Base-by-base conservation (phyloP, 352 stramenopile genomes). In the Globisporangium paddicum region DNA sequence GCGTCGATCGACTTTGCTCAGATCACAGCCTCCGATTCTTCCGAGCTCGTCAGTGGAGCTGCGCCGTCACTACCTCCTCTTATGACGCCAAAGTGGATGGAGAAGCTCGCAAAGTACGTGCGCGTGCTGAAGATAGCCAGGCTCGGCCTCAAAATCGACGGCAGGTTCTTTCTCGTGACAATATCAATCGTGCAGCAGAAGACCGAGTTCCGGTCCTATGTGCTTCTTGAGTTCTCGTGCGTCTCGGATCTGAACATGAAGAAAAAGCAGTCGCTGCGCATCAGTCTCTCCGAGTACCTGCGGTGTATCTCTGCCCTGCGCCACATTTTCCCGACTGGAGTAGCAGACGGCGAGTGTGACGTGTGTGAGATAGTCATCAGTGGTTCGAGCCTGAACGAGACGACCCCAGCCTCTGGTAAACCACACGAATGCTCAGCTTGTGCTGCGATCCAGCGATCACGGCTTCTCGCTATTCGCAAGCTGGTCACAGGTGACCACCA, bases 151-250 rank as follows among this genome's bases (percentile, higher is more conserved):
- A 77, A 75, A 53, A 56, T 83, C 25, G 64, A 60, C 26, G 28
- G 66, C 13, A 19, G 63, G 11, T 85, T 77, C 28, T 71, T 64
- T 46, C 70, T 89, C 13, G 57, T 75, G 10, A 63, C 66, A 0
- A n/a, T 77, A 3, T 75, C 66, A 5, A 26, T 84, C 26, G 79
- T 89, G 11, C 79, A 89, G 55, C 71, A 83, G 28, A 89, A 86
- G 54, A 79, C 69, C 1, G 72, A 86, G 48, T 89, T 80, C 52
- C 72, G 76, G 5, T 60, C 73, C 2, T 68, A 80, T 10, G 66
- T 89, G 46, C 48, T 83, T 1, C 54, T 89, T 26, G 72, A 86
- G 52, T 25, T 85, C 19, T 69, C 63, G 25, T 57, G 55, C 26
- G 21, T 76, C 8, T 38, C 61, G 1, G 53, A 49, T 16, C 11